Evolutionary conservation across 345 rosid species (phyloP).

Genomic region (Eucalyptus guilfoylei): DNA sequence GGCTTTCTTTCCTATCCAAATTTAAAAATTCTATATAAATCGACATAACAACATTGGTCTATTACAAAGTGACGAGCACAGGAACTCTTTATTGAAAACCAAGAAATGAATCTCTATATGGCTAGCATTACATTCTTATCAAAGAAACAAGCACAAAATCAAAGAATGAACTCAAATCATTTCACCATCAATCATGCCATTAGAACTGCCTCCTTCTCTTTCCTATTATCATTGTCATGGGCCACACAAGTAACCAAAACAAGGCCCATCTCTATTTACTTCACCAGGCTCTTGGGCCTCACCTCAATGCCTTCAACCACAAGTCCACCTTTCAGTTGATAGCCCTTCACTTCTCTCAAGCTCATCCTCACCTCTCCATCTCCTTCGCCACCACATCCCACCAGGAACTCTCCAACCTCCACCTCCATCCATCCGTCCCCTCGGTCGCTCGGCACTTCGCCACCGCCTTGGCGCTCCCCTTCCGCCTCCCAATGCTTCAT

Average conservation of each 20-base stretch:
- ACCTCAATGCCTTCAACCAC: slow-evolving; percentile 68
- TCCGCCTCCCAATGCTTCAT: neutral
- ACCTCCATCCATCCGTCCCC: slow-evolving; percentile 76
- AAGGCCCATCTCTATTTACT: neutral
- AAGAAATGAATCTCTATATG: neutral
- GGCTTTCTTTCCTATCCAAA: neutral
- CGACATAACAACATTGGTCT: neutral
- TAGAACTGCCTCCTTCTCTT: neutral
- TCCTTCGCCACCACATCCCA: neutral
- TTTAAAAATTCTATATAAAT: neutral
- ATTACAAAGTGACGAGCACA: neutral
- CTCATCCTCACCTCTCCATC: slow-evolving; percentile 40
- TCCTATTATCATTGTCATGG: neutral
- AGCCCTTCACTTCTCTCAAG: slow-evolving; percentile 52
- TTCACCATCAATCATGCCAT: neutral
- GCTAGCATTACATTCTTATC: neutral
- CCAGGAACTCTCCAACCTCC: slow-evolving; percentile 55
- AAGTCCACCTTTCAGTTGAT: slow-evolving; percentile 66
- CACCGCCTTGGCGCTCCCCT: neutral
- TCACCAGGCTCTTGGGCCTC: slow-evolving; percentile 24
- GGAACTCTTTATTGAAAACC: neutral
- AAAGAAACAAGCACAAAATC: neutral
- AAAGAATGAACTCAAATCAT: neutral
- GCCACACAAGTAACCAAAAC: neutral
- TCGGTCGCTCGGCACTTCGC: slow-evolving; percentile 9